Evolutionary conservation across 805 yeast genomes (phyloP), one percentile per base, ranked within the genome.

Genomic region (Yarrowia alimentaria): DNA sequence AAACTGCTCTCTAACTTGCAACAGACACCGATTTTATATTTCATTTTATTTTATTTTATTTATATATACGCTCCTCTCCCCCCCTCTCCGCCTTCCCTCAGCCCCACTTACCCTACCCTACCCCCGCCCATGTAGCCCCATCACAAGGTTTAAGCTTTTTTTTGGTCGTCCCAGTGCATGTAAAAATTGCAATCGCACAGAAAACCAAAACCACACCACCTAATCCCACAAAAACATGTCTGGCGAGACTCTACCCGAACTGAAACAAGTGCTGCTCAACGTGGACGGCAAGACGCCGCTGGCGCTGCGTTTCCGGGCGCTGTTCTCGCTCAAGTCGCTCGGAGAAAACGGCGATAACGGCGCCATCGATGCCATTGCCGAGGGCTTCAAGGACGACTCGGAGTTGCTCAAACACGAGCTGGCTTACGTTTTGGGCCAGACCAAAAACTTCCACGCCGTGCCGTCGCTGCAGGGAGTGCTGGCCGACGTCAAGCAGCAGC

Each of bases 331-430:
- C 60, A 93, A 93, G 68, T 79, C 86, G 38, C 73, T 86, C 48
- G 99, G 96, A 29, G 79, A 83, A 40, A 94, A 88, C 54, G 80
- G 83, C 31, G 65, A 69, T 32, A 66, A 70, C 14, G 72, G 75
- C 24, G 95, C 95, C 47, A 78, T 91, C 51, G 78, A 84, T 49
- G 86, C 87, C 70, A 91, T 93, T 57, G 85, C 89, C 35, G 90
- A 79, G 60, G 83, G 91, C 7, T 93, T 93, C 63, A 67, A 67
- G 30, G 95, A 87, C 64, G 77, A 79, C 48, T 83, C 94, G 16
- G 99, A 94, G 68, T 76, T 93, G 50, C 75, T 93, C 64, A 94
- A 94, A 71, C 99, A 93, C 64, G 99, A 93, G 69, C 94, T 93
- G 52, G 98, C 99, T 6, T 93, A 93, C 62, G 97, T 91, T 10